These are phyloP conservation scores for Biancaea sappan DNA, from an alignment of 306 rosid species.

Conservation along the genomic window DNA sequence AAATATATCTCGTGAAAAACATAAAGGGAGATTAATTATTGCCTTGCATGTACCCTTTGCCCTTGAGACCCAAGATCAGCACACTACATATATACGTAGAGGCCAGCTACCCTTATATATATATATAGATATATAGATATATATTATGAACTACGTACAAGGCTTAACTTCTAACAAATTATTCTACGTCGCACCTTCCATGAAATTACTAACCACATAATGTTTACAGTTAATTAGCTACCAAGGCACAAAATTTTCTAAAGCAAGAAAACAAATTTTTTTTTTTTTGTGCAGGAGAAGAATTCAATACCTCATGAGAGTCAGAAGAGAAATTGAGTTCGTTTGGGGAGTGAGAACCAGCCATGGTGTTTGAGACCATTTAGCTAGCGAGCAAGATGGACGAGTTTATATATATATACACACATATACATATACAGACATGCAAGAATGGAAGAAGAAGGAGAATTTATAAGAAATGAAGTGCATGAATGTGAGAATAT, in stretches of 20 bases:
- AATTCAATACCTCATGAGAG: slow-evolving; percentile 50
- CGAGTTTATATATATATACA: no score
- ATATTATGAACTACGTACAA: not conserved
- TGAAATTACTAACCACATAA: not conserved
- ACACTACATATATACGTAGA: no score
- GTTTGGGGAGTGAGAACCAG: slow-evolving; percentile 54
- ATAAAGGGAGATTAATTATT: not conserved
- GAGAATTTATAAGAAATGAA: slow-evolving; percentile 51
- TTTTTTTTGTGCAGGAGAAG: no score
- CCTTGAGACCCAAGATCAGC: no score
- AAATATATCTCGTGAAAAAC: not conserved
- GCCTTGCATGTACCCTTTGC: no score
- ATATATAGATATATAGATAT: no score
- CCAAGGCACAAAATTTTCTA: no score
- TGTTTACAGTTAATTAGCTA: not conserved
- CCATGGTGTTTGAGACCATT: slow-evolving; percentile 45
- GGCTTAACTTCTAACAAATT: not conserved
- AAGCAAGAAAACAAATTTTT: no score
- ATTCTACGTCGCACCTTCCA: not conserved
- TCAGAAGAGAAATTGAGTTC: slow-evolving; percentile 36
- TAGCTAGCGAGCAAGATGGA: no score
- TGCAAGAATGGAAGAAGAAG: slow-evolving; percentile 34
- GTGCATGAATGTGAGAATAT: slow-evolving; percentile 22
- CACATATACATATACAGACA: not conserved
- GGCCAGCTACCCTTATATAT: not conserved